A percentile compares a stretch with the other conserved stretches of the same genome.
Conservation (phyloP, 139 green algal genomes). For the Microglena sp. region DNA sequence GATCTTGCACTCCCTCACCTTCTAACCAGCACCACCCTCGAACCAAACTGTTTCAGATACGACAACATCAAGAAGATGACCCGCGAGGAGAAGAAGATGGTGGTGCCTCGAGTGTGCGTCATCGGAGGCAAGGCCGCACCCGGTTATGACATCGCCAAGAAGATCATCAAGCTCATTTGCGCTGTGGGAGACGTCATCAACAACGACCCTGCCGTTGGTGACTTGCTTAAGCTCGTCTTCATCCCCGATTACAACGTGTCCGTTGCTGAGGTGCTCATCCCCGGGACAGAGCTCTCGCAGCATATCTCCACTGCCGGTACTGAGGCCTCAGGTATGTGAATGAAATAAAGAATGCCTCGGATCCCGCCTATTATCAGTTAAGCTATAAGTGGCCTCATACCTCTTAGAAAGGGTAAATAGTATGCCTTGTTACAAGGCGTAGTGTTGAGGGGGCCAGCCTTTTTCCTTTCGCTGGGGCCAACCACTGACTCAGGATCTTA, state of each 20-base stretch:
- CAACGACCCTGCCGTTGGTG: conserved; percentile 84
- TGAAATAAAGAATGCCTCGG: too few species aligned
- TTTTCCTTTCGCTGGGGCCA: too few species aligned
- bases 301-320: conserved; percentile 87
- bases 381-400: too few species aligned
- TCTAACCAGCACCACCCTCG: too few species aligned
- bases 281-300: conserved; percentile 68
- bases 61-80: conserved; percentile 73
- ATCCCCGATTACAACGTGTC: conserved; percentile 94
- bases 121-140: conserved; percentile 89
- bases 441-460: too few species aligned
- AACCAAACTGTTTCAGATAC: too few species aligned
- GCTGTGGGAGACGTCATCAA: conserved; percentile 80
- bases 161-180: conserved; percentile 87
- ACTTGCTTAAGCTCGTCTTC: conserved; percentile 91
- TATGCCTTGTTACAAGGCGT: too few species aligned
- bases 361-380: too few species aligned
- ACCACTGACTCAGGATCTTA: too few species aligned
- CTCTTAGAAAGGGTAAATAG: too few species aligned
- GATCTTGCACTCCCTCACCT: too few species aligned
- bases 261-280: conserved; percentile 44
- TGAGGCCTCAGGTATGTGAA: too few species aligned
- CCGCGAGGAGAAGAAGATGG: conserved; percentile 47
- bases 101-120: conserved; percentile 65
- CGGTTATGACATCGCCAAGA: conserved; percentile 96